These are phyloP conservation scores for Astragalus glycyphyllos DNA, from an alignment of 306 rosid species.

Conservation along the genomic window DNA sequence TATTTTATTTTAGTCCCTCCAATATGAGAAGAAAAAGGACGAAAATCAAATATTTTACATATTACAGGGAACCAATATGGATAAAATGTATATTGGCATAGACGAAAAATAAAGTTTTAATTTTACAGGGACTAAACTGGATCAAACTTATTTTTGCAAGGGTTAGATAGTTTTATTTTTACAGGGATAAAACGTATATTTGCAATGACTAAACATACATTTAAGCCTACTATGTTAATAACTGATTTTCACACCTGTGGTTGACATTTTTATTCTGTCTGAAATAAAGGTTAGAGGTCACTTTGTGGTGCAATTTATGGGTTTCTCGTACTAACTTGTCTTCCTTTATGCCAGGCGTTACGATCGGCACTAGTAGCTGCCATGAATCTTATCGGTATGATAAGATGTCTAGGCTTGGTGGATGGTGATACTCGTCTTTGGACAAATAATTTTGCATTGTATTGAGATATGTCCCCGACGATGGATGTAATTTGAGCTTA, in stretches of 20 bases:
- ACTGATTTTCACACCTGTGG: background rate
- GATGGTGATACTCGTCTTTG: conserved; percentile 58
- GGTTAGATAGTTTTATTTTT: no score
- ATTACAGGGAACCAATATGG: no score
- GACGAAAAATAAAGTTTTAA: no score
- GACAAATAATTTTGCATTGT: conserved; percentile 51
- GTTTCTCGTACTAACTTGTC: conserved; percentile 20
- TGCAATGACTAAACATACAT: no score
- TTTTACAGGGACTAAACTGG: no score
- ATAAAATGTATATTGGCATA: no score
- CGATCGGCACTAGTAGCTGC: conserved; percentile 69
- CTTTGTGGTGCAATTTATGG: background rate
- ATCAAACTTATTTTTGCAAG: no score
- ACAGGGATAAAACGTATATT: no score
- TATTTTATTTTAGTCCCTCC: no score
- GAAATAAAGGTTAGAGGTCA: background rate
- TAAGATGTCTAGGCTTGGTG: conserved; percentile 53
- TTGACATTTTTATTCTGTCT: background rate
- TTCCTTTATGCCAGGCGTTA: conserved; percentile 66
- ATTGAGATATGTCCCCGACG: conserved; percentile 50
- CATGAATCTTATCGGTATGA: conserved; percentile 40
- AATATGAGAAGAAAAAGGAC: no score
- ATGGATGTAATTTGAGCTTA: conserved; percentile 60
- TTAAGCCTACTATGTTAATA: no score
- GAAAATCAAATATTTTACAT: no score